Conservation (phyloP, 768 basidiomycete species). For the Lentinula aciculospora region DNA sequence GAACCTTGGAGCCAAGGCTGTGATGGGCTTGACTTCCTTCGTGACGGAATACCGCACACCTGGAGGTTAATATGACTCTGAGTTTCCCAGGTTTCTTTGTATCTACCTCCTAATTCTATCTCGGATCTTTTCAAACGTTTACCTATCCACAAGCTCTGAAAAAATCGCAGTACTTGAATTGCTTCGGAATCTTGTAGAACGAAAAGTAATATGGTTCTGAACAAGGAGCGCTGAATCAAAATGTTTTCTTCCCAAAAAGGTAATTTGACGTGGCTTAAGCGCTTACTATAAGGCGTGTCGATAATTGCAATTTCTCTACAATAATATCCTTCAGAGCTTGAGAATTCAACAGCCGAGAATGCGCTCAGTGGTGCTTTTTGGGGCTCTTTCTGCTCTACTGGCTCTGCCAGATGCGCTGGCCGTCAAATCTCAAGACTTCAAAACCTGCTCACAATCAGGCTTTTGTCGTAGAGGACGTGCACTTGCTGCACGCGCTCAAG, state of each 20-base stretch:
- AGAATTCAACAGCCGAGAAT: not conserved
- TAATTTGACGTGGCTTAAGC: not conserved
- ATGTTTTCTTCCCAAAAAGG: not conserved
- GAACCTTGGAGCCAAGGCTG: not conserved
- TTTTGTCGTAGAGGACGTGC: constrained; percentile 93
- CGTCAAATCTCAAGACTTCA: constrained; percentile 85
- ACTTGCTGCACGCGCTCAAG: constrained; percentile 66
- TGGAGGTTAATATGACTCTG: not conserved
- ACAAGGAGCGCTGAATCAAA: too few relatives aligned
- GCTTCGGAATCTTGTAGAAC: too few relatives aligned
- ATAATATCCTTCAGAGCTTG: not conserved
- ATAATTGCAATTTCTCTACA: not conserved
- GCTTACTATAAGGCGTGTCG: not conserved
- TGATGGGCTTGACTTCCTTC: not conserved
- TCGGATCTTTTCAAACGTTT: too few relatives aligned
- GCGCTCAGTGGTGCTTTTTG: constrained; percentile 19
- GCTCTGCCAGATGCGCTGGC: constrained; percentile 36
- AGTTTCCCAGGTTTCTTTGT: not conserved
- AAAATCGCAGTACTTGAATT: too few relatives aligned
- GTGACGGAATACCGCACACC: not conserved
- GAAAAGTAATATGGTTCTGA: not conserved
- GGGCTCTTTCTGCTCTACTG: constrained; percentile 28
- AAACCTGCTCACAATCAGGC: constrained; percentile 88
- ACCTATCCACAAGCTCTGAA: too few relatives aligned
- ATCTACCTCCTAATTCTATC: not conserved